Percentiles rank a stretch among this genome's conserved stretches.
Conservation (phyloP, 768 basidiomycete species). For the Boletus subparvulus region DNA sequence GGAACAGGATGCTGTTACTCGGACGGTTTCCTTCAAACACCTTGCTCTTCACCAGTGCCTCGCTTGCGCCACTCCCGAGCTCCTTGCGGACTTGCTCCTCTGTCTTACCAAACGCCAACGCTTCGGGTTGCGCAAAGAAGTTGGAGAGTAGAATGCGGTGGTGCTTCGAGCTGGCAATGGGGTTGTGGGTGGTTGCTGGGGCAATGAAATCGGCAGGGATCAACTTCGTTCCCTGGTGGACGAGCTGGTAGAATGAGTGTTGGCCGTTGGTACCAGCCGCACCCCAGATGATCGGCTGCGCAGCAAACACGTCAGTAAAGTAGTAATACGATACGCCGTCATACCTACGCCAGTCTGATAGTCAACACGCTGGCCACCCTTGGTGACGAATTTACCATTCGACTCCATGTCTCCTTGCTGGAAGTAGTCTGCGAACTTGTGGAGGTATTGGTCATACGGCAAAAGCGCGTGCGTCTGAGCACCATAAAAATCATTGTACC, state of each 20-base stretch:
- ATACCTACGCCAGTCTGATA: conserved; percentile 93
- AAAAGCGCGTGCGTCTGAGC: conserved; percentile 93
- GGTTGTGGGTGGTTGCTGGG: conserved; percentile 87
- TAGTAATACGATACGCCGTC: not conserved
- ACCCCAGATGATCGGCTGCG: conserved; percentile 97
- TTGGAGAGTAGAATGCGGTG: conserved; percentile 97
- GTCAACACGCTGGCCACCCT: conserved; percentile 86
- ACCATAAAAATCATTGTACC: conserved; percentile 99
- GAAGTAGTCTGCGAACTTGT: conserved; percentile 99
- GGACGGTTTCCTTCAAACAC: conserved; percentile 98
- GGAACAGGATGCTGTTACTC: conserved; percentile 96
- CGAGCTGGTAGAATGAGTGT: conserved; percentile 98
- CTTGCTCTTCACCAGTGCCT: conserved; percentile 91
- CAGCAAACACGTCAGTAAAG: not conserved
- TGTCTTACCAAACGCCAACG: conserved; percentile 95
- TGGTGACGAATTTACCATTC: conserved; percentile 96
- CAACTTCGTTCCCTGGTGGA: conserved; percentile 92
- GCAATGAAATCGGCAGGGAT: conserved; percentile 93
- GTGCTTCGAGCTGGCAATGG: conserved; percentile 82
- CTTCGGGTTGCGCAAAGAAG: conserved; percentile 98
- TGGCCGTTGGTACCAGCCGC: conserved; percentile 98
- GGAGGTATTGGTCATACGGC: conserved; percentile 98
- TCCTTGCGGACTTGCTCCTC: conserved; percentile 82
- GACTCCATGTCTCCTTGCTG: conserved; percentile 99
- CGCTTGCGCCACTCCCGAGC: conserved; percentile 67